A percentile compares a stretch with the other conserved stretches of the same genome.
Conservation (phyloP, 805 yeast species). For the Torulaspora microellipsoides region DNA sequence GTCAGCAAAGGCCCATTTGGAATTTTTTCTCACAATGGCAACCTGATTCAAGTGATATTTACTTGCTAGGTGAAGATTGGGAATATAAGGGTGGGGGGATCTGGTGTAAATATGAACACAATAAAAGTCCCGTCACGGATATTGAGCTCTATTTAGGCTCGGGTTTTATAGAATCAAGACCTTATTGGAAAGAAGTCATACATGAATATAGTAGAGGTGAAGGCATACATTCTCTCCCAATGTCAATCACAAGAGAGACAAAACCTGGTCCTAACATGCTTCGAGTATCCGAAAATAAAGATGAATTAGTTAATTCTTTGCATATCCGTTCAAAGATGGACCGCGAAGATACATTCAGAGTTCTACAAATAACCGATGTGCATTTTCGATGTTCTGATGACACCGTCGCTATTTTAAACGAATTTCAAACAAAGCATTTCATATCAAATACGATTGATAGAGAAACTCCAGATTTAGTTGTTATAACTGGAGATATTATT, state of each 20-base stretch:
- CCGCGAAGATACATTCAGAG: constrained; percentile 39
- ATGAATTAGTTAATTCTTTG: neutral
- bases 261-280: neutral
- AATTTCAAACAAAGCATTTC: constrained; percentile 46
- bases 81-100: constrained; percentile 43
- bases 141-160: constrained; percentile 51
- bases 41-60: neutral
- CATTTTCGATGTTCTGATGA: constrained; percentile 57
- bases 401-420: constrained; percentile 36
- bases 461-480: constrained; percentile 60
- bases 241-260: constrained; percentile 15
- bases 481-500: constrained; percentile 61
- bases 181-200: constrained; percentile 44
- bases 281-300: neutral
- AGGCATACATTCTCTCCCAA: constrained; percentile 1
- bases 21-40: constrained; percentile 1
- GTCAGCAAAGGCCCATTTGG: constrained; percentile 7
- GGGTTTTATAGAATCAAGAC: constrained; percentile 56
- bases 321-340: neutral
- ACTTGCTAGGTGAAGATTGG: constrained; percentile 38
- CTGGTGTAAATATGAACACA: constrained; percentile 50
- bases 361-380: constrained; percentile 62
- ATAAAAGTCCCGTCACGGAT: constrained; percentile 38
- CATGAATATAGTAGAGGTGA: constrained; percentile 15
- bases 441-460: constrained; percentile 46